Base-by-base conservation (phyloP, 495 filamentous ascomycete genomes). In the Annulohypoxylon stygium region DNA sequence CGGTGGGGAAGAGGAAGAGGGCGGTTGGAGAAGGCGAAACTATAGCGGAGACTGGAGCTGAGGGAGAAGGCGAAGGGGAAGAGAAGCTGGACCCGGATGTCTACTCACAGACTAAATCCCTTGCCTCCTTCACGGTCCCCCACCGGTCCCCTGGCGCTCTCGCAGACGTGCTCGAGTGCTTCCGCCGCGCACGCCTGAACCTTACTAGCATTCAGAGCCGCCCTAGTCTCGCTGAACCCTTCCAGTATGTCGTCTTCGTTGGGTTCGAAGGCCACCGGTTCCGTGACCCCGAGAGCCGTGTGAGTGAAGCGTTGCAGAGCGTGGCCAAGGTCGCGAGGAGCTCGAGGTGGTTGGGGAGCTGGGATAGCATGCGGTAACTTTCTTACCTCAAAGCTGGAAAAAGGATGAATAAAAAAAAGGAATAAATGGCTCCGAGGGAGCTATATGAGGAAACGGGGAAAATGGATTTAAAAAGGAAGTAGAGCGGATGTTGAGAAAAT, bases 191-290 rank as follows among this genome's bases (percentile, higher is more conserved):
- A 72, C 83, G 85, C 0, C 79, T 98, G 50, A 98, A 98, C 78
- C 83, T 99, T 39, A 97, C 95, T 12, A 95, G 91, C 78, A 97
- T 98, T 78, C 93, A 92, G 70, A 92, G 92, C 65, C 81, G 97
- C 71, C 96, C 96, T 12, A 95, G 92, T 74, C 84, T 92, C 10
- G 55, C 87, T 48, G 81, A 82, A 61, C 87, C 91, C 33, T 98
- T 97, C 91, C 90, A 95, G 77, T 99, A 99, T 82, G 87, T 97
- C 26, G 98, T 98, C 81, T 91, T 99, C 80, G 91, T 97, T 20
- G 96, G 98, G 83, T 93, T 97, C 78, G 87, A 92, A 78, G 90
- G 90, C 4, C 83, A 83, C 70, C 75, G 77, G 45, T 67, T 77
- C 37, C 78, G 84, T 45, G 87, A 87, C 53, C 83, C 83, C 26